Evolutionary conservation across 768 basidiomycete genomes (phyloP).

Genomic region (Chiua virens): DNA sequence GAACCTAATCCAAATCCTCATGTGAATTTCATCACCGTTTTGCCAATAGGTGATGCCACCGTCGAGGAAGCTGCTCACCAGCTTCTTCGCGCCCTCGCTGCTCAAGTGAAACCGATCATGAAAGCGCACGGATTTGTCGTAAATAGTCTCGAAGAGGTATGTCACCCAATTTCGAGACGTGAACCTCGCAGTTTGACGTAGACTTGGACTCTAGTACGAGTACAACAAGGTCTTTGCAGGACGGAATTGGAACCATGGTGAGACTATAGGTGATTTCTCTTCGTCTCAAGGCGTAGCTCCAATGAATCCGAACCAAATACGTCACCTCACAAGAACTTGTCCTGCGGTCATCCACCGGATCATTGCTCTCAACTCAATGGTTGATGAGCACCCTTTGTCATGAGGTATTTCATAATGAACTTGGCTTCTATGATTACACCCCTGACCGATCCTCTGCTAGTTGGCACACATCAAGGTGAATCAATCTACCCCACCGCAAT

Average conservation of each 20-base stretch:
- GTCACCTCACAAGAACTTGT: constrained; percentile 61
- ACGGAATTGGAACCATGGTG: constrained; percentile 83
- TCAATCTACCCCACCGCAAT: background rate
- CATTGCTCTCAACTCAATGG: constrained; percentile 62
- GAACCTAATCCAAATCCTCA: constrained; percentile 73
- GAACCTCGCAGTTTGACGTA: background rate
- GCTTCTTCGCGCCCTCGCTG: constrained; percentile 74
- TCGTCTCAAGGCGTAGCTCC: background rate
- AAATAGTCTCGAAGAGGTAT: constrained; percentile 81
- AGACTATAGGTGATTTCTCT: constrained; percentile 60
- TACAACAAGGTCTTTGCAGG: constrained; percentile 77
- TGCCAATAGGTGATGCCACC: constrained; percentile 42
- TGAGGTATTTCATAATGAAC: constrained; percentile 51
- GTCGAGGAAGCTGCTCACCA: constrained; percentile 66
- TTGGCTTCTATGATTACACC: background rate
- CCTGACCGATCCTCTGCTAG: constrained; percentile 37
- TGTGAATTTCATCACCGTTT: constrained; percentile 71
- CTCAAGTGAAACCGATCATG: constrained; percentile 84
- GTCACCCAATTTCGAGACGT: background rate
- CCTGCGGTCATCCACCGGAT: constrained; percentile 58
- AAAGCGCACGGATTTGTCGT: constrained; percentile 72
- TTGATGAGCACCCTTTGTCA: constrained; percentile 80
- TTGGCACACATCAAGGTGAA: constrained; percentile 79
- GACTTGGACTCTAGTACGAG: constrained; percentile 56
- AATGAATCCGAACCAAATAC: background rate